A percentile compares a stretch with the other conserved stretches of the same genome.
Evolutionary conservation across 768 basidiomycete genomes (phyloP).

Genomic region (Trametes coccinea): DNA sequence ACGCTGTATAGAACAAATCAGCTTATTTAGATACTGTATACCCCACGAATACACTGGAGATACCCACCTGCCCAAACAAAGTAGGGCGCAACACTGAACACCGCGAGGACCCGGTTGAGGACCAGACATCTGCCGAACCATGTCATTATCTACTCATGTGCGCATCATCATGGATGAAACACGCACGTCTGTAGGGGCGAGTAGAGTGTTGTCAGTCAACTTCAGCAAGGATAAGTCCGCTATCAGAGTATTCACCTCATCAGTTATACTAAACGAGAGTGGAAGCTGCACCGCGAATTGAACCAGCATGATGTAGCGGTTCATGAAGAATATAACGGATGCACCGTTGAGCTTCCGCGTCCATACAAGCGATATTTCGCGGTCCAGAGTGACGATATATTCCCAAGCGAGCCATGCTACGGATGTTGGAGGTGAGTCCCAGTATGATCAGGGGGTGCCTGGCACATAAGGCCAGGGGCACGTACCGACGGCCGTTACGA

Average conservation of each 20-base stretch:
- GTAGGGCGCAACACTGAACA: constrained; percentile 3
- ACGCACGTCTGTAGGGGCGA: neutral
- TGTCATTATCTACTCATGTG: neutral
- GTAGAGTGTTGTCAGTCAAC: too few relatives aligned
- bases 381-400: neutral
- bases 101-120: constrained; percentile 2
- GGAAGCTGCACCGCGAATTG: constrained; percentile 5
- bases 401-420: neutral
- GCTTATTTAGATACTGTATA: too few relatives aligned
- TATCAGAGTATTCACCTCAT: neutral
- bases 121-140: neutral
- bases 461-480: neutral
- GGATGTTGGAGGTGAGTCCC: neutral
- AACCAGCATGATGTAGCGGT: constrained; percentile 5
- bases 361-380: neutral
- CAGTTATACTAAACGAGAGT: neutral
- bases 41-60: neutral
- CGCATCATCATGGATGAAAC: neutral
- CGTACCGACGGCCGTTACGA: neutral
- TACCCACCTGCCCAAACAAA: constrained; percentile 3
- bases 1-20: neutral
- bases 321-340: neutral
- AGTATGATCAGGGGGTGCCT: neutral
- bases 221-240: too few relatives aligned
- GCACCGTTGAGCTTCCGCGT: constrained; percentile 1